phyloP scores from a whole-genome alignment of 768 basidiomycete genomes.

The Pulveroboletus sp. region DNA sequence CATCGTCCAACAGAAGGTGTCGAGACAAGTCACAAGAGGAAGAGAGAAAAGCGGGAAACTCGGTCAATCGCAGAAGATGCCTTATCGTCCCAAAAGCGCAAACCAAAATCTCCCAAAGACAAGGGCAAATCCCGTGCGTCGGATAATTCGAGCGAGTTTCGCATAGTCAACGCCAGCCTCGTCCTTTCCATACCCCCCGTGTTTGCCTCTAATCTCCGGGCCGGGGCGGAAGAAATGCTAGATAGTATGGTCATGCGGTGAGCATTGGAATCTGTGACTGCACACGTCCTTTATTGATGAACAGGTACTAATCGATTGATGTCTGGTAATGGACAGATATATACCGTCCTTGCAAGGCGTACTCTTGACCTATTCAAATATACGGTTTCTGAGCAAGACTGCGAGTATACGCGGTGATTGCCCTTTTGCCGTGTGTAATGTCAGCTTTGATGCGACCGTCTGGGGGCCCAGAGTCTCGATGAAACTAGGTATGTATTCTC shows the following conservation, averaged over 20 bases:
- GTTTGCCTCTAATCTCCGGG: constrained; percentile 68
- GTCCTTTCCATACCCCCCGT: constrained; percentile 77
- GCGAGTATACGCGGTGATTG: constrained; percentile 78
- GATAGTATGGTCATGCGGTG: constrained; percentile 97
- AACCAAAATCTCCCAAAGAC: constrained; percentile 25
- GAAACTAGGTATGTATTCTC: constrained; percentile 59
- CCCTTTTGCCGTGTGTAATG: constrained; percentile 74
- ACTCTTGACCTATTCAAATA: constrained; percentile 80
- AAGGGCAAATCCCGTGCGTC: constrained; percentile 38
- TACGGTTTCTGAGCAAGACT: constrained; percentile 60
- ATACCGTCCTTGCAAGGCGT: constrained; percentile 86
- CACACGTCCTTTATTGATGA: not conserved
- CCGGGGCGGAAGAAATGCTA: constrained; percentile 83
- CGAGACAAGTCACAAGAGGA: constrained; percentile 31
- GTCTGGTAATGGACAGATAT: constrained; percentile 53
- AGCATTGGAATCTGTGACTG: constrained; percentile 24
- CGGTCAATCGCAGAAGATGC: constrained; percentile 7
- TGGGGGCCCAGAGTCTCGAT: constrained; percentile 88
- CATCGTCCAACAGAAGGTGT: constrained; percentile 26
- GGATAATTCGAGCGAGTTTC: constrained; percentile 50
- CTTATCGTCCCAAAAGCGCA: constrained; percentile 10
- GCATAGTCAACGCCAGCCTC: constrained; percentile 60
- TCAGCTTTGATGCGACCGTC: constrained; percentile 79
- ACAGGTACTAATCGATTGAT: not conserved
- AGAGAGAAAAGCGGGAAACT: constrained; percentile 32